These are phyloP conservation scores for Aspergillus conjunctus DNA, from an alignment of 495 filamentous ascomycete species.

Conservation along the genomic window DNA sequence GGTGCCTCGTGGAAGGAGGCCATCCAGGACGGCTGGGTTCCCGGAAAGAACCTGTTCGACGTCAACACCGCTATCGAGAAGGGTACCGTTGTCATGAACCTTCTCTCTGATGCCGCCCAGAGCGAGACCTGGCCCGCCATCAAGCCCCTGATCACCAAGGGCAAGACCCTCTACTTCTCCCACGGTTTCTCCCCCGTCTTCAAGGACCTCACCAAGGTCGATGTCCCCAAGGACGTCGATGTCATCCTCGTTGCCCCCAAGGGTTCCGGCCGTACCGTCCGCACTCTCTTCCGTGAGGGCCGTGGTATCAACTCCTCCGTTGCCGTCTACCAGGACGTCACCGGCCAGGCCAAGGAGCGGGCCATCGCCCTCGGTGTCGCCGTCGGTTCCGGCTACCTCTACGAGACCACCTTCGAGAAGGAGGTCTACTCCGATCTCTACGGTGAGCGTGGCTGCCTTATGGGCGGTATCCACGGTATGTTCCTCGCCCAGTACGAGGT, in stretches of 20 bases:
- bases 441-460: conserved; percentile 98
- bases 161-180: conserved; percentile 99
- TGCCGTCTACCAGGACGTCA: conserved; percentile 98
- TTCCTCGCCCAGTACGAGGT: conserved; percentile 99
- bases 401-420: conserved; percentile 99
- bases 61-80: conserved; percentile 91
- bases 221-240: conserved; percentile 91
- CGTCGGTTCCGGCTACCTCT: conserved; percentile 95
- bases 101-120: conserved; percentile 96
- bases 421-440: conserved; percentile 99
- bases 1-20: conserved; percentile 98
- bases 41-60: conserved; percentile 97
- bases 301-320: conserved; percentile 99
- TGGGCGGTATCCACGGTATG: conserved; percentile 99
- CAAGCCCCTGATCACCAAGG: conserved; percentile 97
- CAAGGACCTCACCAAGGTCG: conserved; percentile 98
- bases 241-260: conserved; percentile 99
- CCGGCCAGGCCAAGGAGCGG: conserved; percentile 97
- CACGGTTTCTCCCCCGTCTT: conserved; percentile 99
- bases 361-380: conserved; percentile 96
- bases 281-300: conserved; percentile 94
- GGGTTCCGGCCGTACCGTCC: conserved; percentile 97
- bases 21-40: conserved; percentile 94
- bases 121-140: conserved; percentile 97
- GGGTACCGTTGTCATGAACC: conserved; percentile 98